phyloP scores from a whole-genome alignment of 2,329 filamentous ascomycete species.

The Alternaria sp. region DNA sequence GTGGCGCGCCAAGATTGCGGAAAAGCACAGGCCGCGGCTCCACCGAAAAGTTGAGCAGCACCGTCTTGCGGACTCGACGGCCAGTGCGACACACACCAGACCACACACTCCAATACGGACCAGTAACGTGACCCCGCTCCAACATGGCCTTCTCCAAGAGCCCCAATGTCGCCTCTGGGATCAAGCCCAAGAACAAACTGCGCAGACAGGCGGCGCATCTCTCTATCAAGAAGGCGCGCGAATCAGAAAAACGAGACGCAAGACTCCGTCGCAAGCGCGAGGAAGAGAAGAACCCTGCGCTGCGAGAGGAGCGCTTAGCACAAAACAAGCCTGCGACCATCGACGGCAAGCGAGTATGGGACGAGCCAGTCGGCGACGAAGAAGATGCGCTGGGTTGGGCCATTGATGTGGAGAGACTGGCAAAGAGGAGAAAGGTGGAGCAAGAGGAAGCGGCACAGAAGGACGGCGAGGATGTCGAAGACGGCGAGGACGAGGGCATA shows the following conservation, averaged over 20 bases:
- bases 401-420: constrained; percentile 53
- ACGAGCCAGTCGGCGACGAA: constrained; percentile 59
- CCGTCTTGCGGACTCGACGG: neutral
- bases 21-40: constrained; percentile 10
- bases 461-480: constrained; percentile 14
- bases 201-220: constrained; percentile 79
- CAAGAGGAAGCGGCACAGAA: constrained; percentile 41
- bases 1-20: constrained; percentile 15
- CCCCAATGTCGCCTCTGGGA: constrained; percentile 54
- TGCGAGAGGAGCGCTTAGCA: constrained; percentile 74
- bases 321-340: constrained; percentile 71
- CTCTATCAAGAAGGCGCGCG: constrained; percentile 77
- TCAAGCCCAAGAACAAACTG: constrained; percentile 76
- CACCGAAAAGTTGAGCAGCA: constrained; percentile 22
- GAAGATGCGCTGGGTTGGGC: constrained; percentile 53
- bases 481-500: constrained; percentile 37
- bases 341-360: constrained; percentile 72
- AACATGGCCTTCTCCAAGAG: constrained; percentile 59
- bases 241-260: constrained; percentile 75
- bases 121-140: neutral
- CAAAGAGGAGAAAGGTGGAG: constrained; percentile 53
- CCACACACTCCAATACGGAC: neutral
- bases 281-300: constrained; percentile 80
- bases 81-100: neutral
- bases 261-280: constrained; percentile 81